phyloP scores from a whole-genome alignment of 2,329 filamentous ascomycete species.

The Fusarium sp. region DNA sequence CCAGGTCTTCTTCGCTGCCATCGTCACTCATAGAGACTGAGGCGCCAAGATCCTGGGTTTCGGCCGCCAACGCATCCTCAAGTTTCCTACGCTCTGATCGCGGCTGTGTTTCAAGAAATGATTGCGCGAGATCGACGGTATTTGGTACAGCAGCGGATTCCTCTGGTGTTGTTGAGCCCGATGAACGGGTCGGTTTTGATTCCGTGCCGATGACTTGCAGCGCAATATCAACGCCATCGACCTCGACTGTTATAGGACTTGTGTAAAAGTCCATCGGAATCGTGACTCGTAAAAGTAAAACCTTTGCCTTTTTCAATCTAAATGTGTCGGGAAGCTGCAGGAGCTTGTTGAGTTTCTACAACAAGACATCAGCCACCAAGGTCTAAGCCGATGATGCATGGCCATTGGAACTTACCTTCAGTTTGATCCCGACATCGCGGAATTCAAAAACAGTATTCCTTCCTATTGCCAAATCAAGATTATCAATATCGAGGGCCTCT shows the following conservation, averaged over 20 bases:
- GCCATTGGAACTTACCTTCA: conserved; percentile 68
- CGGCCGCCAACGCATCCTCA: conserved; percentile 75
- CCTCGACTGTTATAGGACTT: conserved; percentile 84
- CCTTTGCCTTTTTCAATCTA: conserved; percentile 78
- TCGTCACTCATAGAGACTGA: conserved; percentile 73
- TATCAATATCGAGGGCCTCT: conserved; percentile 86
- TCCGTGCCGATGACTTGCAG: conserved; percentile 63
- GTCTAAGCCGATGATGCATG: conserved; percentile 21
- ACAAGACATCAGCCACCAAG: conserved; percentile 40
- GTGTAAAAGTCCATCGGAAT: conserved; percentile 90
- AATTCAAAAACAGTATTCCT: conserved; percentile 87
- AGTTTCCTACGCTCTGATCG: conserved; percentile 74
- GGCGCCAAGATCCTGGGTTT: conserved; percentile 72
- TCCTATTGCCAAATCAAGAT: conserved; percentile 85
- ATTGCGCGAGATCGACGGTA: conserved; percentile 79
- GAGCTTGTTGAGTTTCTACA: conserved; percentile 81
- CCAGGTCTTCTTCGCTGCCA: conserved; percentile 70
- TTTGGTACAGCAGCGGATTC: conserved; percentile 68
- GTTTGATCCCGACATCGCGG: conserved; percentile 83
- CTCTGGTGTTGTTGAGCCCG: conserved; percentile 56
- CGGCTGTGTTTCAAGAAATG: conserved; percentile 81
- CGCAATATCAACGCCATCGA: conserved; percentile 83
- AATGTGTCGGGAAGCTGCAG: conserved; percentile 81
- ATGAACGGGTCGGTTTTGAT: conserved; percentile 51
- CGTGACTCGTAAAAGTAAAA: conserved; percentile 82